A percentile compares a stretch with the other conserved stretches of the same genome.
Evolutionary conservation across 306 rosid genomes (phyloP).

Genomic region (Castanea mollissima): DNA sequence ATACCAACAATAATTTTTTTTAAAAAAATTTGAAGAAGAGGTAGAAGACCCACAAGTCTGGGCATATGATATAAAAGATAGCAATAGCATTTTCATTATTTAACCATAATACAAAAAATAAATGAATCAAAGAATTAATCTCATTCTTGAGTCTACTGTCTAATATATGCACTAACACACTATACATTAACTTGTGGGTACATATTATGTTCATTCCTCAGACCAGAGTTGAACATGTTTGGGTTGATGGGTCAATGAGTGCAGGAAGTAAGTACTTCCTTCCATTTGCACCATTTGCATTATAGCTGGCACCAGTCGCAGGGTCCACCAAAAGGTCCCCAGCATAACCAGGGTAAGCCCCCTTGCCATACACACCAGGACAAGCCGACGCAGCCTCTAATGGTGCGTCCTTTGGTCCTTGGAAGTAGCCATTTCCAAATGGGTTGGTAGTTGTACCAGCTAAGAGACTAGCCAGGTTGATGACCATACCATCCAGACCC

Average conservation of each 20-base stretch:
- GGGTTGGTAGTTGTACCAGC: slow-evolving; percentile 64
- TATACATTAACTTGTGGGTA: background rate
- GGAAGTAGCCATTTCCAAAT: slow-evolving; percentile 63
- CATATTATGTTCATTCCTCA: background rate
- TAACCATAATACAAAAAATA: background rate
- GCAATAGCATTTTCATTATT: background rate
- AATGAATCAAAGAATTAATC: slow-evolving; percentile 23
- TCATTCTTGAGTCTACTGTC: background rate
- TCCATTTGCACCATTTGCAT: slow-evolving; percentile 47
- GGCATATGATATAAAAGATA: background rate
- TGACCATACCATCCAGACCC: slow-evolving; percentile 64
- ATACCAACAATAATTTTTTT: no score
- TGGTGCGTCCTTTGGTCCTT: slow-evolving; percentile 59
- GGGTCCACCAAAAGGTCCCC: slow-evolving; percentile 46
- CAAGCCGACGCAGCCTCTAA: slow-evolving; percentile 65
- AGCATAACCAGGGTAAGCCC: slow-evolving; percentile 62
- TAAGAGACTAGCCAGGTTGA: slow-evolving; percentile 50
- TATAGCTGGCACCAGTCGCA: slow-evolving; percentile 50
- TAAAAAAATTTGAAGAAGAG: no score
- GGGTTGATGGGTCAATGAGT: slow-evolving; percentile 45
- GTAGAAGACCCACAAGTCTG: background rate
- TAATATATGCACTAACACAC: background rate
- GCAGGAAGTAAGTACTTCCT: slow-evolving; percentile 63
- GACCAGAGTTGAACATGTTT: slow-evolving; percentile 47
- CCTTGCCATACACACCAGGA: slow-evolving; percentile 50